Evolutionary conservation across 2,329 filamentous ascomycete species (phyloP), one percentile per base, ranked within the genome.

Genomic region (Kalaharituber pfeilii): DNA sequence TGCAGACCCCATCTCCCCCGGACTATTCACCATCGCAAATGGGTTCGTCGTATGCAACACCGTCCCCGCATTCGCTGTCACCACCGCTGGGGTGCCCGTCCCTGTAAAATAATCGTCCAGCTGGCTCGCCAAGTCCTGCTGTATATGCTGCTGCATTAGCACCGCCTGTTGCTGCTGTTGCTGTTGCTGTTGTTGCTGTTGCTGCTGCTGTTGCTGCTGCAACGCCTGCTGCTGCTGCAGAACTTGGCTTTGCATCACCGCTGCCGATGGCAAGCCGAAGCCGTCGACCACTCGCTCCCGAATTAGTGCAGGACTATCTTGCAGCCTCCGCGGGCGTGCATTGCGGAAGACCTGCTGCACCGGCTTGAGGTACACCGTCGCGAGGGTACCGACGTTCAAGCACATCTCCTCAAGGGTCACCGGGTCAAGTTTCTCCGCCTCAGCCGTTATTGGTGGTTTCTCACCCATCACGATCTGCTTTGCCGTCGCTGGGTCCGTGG

Each of bases 361-460:
- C 2, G 91, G 91, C 68, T 98, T 98, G 50, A 98, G 78, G 68
- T 98, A 98, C 51, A 98, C 89, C 0, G 91, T 98, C 2, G 91
- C 91, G 2, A 98, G 75, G 0, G 91, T 96, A 60, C 91, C 91
- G 47, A 98, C 88, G 62, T 89, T 93, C 56, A 98, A 77, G 65
- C 91, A 96, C 78, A 98, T 89, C 67, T 98, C 91, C 69, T 98
- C 91, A 6, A 98, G 75, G 0, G 91, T 98, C 47, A 77, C 75
- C 0, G 88, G 82, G 66, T 98, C 91, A 2, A 98, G 77, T 61
- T 89, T 89, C 70, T 98, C 91, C 26, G 85, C 88, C 69, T 98
- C 91, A 29, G 91, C 89, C 1, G 88, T 94, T 68, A 98, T 96
- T 6, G 89, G 78, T 5, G 91, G 91, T 67, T 98, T 98, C 62